Evolutionary conservation across 2,329 filamentous ascomycete genomes (phyloP), one percentile per base, ranked within the genome.

Genomic region (Microdochium nivale): DNA sequence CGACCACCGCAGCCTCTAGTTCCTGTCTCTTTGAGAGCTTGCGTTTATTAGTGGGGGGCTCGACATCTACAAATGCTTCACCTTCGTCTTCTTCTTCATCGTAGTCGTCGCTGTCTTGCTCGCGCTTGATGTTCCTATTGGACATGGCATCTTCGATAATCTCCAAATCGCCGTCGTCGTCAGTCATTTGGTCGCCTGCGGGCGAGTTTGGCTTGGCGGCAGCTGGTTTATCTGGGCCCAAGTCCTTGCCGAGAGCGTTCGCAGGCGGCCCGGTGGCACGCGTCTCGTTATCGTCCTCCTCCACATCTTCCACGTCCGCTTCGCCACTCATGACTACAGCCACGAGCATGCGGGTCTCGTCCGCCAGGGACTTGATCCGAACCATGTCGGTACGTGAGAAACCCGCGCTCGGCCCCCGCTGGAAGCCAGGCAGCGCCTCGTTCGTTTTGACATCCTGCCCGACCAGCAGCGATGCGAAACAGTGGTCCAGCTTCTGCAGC

Each of bases 311-410:
- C 30, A 73, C 69, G 16, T 74, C 70, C 48, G 71, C 66, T 52
- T 77, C 77, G 51, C 72, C 74, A 54, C 77, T 79, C 73, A 90
- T 78, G 16, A 83, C 78, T 53, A 88, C 83, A 1, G 90, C 80
- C 52, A 92, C 81, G 4, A 81, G 67, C 8, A 90, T 70, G 25
- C 91, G 77, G 16, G 87, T 88, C 57, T 85, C 80, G 63, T 95
- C 88, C 0, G 90, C 87, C 27, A 95, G 72, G 61, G 88, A 88
- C 62, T 88, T 86, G 56, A 91, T 86, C 40, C 92, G 80, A 8
- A 97, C 90, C 76, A 94, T 95, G 65, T 96, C 90, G 1, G 88
- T 92, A 19, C 69, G 74, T 1, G 84, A 90, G 73, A 88, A 85
- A 1, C 88, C 86, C 0, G 83, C 81, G 1, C 74, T 68, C 4